These are phyloP conservation scores for Acanthamoeba lenticulata DNA, from an alignment of 208 protist species.

Conservation along the genomic window DNA sequence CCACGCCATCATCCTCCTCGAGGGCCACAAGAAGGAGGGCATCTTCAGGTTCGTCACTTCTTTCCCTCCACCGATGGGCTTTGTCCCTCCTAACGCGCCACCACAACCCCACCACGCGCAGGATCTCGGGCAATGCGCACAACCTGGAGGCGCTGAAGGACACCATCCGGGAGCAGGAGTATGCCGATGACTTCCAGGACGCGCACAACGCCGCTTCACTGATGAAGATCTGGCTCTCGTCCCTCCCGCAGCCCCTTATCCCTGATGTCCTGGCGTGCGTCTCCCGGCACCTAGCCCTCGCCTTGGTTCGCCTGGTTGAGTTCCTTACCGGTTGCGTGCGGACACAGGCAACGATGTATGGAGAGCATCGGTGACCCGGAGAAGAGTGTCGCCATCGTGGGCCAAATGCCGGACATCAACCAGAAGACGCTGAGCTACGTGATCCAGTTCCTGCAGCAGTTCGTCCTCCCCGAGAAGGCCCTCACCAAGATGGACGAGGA, in stretches of 20 bases:
- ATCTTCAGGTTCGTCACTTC: conserved; percentile 8
- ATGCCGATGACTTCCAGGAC: conserved; percentile 29
- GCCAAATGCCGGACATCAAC: conserved; percentile 32
- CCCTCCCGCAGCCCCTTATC: background rate
- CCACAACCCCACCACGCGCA: background rate
- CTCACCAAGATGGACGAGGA: conserved; percentile 59
- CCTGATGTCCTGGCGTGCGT: background rate
- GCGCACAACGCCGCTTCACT: conserved; percentile 26
- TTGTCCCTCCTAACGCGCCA: no score
- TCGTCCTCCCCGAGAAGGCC: conserved; percentile 41
- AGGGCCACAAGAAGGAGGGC: conserved; percentile 58
- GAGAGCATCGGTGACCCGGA: conserved; percentile 49
- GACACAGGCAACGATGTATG: conserved; percentile 2
- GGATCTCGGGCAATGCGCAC: conserved; percentile 28
- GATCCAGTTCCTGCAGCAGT: conserved; percentile 47
- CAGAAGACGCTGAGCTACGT: background rate
- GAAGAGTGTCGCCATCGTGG: conserved; percentile 41
- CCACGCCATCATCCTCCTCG: conserved; percentile 31
- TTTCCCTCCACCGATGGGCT: no score
- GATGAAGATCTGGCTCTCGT: conserved; percentile 26
- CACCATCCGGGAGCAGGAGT: conserved; percentile 10
- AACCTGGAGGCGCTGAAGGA: conserved; percentile 38
- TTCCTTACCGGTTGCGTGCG: background rate
- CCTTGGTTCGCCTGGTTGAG: background rate
- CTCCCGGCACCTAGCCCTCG: background rate